A percentile compares a stretch with the other conserved stretches of the same genome.
Conservation (phyloP, 768 basidiomycete species). For the Tricholoma furcatifolium region DNA sequence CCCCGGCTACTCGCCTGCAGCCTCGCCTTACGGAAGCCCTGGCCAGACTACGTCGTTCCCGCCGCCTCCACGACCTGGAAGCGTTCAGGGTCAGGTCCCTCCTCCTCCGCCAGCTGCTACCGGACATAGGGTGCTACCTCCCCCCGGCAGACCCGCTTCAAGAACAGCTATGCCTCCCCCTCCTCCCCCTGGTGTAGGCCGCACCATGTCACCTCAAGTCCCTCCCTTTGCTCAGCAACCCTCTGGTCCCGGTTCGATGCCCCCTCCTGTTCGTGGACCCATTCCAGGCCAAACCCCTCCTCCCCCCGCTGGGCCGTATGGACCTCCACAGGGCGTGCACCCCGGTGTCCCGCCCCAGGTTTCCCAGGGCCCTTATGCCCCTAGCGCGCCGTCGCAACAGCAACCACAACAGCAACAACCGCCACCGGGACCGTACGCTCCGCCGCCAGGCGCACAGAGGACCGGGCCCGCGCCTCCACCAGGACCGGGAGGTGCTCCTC, state of each 20-base stretch:
- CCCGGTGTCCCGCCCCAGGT: conserved; percentile 26
- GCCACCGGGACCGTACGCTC: conserved; percentile 39
- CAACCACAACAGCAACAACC: conserved; percentile 22
- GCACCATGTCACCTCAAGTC: conserved; percentile 48
- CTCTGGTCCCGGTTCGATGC: conserved; percentile 47
- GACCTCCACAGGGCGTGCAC: conserved; percentile 28
- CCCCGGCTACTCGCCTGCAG: conserved; percentile 40
- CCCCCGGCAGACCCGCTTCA: conserved; percentile 29
- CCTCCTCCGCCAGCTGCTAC: conserved; percentile 33
- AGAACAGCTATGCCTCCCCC: conserved; percentile 19
- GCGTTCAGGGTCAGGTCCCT: conserved; percentile 50
- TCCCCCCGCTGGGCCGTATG: conserved; percentile 39
- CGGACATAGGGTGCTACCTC: conserved; percentile 31
- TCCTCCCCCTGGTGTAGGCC: conserved; percentile 30
- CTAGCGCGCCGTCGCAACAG: conserved; percentile 17
- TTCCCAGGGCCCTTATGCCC: conserved; percentile 8
- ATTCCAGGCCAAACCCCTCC: conserved; percentile 43
- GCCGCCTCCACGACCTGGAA: conserved; percentile 66
- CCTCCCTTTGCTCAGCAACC: conserved; percentile 38
- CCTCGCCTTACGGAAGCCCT: conserved; percentile 45
- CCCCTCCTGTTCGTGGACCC: conserved; percentile 38
- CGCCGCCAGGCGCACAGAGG: conserved; percentile 36
- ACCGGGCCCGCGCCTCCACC: conserved; percentile 22
- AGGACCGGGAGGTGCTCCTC: conserved; percentile 33
- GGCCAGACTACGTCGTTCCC: conserved; percentile 49